Conservation (phyloP, 139 green algal genomes). For the Picochlorum sp. region DNA sequence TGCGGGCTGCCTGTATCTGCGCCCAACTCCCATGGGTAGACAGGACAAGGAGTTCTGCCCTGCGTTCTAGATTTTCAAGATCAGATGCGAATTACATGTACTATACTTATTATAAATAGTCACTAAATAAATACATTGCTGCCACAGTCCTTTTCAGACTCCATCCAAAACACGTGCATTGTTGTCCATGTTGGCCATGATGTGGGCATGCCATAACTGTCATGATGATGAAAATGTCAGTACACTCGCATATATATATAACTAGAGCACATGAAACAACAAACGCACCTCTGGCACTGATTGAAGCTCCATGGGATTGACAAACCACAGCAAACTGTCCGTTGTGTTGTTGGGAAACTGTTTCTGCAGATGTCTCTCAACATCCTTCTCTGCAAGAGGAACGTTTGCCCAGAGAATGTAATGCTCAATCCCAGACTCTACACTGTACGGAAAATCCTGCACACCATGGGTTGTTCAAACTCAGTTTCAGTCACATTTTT, state of each 20-base stretch:
- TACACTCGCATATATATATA: background rate
- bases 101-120: too few species aligned
- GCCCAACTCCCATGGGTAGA: too few species aligned
- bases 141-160: too few species aligned
- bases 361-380: background rate
- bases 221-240: background rate
- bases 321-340: conserved; percentile 3
- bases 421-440: conserved; percentile 8
- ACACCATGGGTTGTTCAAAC: background rate
- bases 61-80: too few species aligned
- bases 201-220: conserved; percentile 18
- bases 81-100: too few species aligned
- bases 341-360: background rate
- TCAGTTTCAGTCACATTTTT: background rate
- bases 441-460: conserved; percentile 9
- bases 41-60: too few species aligned
- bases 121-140: too few species aligned
- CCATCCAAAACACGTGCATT: too few species aligned
- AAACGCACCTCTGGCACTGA: conserved; percentile 7
- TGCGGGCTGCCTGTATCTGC: too few species aligned
- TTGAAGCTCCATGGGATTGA: conserved; percentile 6
- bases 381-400: background rate
- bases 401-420: conserved; percentile 4
- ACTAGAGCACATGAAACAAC: background rate
- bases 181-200: background rate